Evolutionary conservation across 345 rosid genomes (phyloP).

Genomic region (Populus tremula): DNA sequence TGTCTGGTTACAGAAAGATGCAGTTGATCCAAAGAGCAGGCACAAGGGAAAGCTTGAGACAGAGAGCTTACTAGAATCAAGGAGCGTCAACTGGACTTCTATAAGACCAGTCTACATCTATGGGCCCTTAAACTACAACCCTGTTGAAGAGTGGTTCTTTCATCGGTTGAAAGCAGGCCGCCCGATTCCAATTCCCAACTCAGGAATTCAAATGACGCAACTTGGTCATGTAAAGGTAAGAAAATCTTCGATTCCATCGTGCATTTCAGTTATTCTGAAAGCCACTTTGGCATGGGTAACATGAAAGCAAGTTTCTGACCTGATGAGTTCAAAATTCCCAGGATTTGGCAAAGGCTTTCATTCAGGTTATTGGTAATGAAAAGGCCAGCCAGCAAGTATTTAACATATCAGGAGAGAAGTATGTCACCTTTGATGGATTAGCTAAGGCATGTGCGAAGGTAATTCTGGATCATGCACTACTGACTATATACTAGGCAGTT

Average conservation of each 20-base stretch:
- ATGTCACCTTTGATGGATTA: constrained; percentile 84
- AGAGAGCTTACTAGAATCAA: constrained; percentile 61
- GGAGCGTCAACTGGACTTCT: constrained; percentile 88
- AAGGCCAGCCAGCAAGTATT: constrained; percentile 85
- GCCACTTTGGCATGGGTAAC: not conserved
- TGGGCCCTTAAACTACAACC: constrained; percentile 95
- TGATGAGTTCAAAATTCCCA: constrained; percentile 28
- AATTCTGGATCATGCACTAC: not conserved
- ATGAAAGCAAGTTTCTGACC: constrained; percentile 6
- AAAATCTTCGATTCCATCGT: constrained; percentile 9
- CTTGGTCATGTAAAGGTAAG: constrained; percentile 95
- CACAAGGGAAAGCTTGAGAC: constrained; percentile 97
- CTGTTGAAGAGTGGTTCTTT: constrained; percentile 98
- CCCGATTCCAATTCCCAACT: constrained; percentile 86
- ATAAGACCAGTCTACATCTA: constrained; percentile 91
- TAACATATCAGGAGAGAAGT: constrained; percentile 91
- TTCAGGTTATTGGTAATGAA: constrained; percentile 72
- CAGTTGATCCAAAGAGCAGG: constrained; percentile 97
- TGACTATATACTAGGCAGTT: not conserved
- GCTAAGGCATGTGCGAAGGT: constrained; percentile 98
- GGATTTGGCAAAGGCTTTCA: constrained; percentile 86
- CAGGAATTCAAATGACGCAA: constrained; percentile 77
- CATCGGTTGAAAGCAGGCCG: constrained; percentile 93
- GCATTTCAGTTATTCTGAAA: not conserved
- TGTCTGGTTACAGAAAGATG: constrained; percentile 50